Conservation (phyloP, 2,329 filamentous ascomycete species). For the Zymoseptoria passerinii region DNA sequence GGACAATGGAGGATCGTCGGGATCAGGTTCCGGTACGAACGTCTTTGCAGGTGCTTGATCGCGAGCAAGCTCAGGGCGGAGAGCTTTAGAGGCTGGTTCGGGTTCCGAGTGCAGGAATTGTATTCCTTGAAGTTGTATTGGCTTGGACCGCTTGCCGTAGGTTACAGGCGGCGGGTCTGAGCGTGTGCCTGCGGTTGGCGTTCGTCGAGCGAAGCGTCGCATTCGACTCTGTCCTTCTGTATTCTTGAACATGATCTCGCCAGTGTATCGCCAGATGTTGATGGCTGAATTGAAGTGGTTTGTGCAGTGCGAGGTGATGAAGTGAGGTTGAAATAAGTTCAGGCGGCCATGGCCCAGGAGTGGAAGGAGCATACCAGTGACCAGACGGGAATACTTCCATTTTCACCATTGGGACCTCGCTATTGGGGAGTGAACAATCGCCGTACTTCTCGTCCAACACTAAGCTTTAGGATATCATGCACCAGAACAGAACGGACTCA, state of each 20-base stretch:
- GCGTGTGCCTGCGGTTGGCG: not conserved
- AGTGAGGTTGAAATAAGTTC: not conserved
- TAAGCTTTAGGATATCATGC: not conserved
- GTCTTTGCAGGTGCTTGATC: not conserved
- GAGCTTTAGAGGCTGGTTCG: constrained; percentile 12
- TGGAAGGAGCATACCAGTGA: not conserved
- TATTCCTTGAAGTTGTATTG: constrained; percentile 15
- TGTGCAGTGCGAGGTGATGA: not conserved
- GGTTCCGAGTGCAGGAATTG: constrained; percentile 9
- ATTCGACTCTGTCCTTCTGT: not conserved
- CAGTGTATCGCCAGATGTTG: not conserved
- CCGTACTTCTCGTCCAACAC: not conserved
- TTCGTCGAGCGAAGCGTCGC: not conserved
- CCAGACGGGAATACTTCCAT: not conserved
- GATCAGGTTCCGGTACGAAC: constrained; percentile 5
- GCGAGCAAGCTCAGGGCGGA: constrained; percentile 10
- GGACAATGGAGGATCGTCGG: constrained; percentile 25
- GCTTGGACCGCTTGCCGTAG: constrained; percentile 15
- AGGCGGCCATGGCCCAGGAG: not conserved
- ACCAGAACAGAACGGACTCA: not conserved
- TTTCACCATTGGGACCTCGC: not conserved
- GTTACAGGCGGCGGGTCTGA: constrained; percentile 7
- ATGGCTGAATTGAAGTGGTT: not conserved
- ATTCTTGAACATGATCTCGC: not conserved
- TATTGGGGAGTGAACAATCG: not conserved